phyloP scores from a whole-genome alignment of 495 filamentous ascomycete genomes.

The Penicillium egyptiacum region DNA sequence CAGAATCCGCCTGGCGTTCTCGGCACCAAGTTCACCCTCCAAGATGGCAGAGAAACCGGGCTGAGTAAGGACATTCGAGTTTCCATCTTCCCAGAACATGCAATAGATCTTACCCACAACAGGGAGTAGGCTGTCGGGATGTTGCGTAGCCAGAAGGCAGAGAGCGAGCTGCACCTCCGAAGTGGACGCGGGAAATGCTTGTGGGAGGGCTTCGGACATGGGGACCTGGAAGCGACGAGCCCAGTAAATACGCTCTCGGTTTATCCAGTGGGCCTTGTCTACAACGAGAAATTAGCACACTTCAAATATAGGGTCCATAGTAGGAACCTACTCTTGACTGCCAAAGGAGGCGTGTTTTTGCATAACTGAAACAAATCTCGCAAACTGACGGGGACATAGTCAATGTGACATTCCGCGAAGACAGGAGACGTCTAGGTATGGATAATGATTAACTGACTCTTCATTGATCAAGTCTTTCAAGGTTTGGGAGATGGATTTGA shows the following conservation, averaged over 20 bases:
- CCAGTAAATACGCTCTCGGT: slow-evolving; percentile 25
- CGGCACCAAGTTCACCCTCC: not conserved
- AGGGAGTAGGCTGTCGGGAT: slow-evolving; percentile 11
- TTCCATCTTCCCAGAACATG: slow-evolving; percentile 18
- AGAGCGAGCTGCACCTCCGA: slow-evolving; percentile 18
- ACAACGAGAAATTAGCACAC: not conserved
- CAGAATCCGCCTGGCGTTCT: not conserved
- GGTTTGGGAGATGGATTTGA: no score
- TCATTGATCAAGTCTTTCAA: not conserved
- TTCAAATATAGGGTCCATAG: not conserved
- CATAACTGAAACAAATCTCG: slow-evolving; percentile 18
- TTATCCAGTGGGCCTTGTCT: slow-evolving; percentile 26
- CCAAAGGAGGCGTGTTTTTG: slow-evolving; percentile 21
- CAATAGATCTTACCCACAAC: slow-evolving; percentile 8
- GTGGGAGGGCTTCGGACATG: slow-evolving; percentile 18
- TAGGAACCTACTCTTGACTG: slow-evolving; percentile 20
- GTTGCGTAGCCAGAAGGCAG: not conserved
- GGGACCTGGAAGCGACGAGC: slow-evolving; percentile 19
- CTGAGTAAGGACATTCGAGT: slow-evolving; percentile 6
- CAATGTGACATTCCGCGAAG: slow-evolving; percentile 21
- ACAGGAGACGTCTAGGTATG: slow-evolving; percentile 22
- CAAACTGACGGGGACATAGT: slow-evolving; percentile 19
- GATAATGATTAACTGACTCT: not conserved
- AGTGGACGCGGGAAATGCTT: slow-evolving; percentile 25
- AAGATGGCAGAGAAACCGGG: slow-evolving; percentile 9